phyloP scores from a whole-genome alignment of 192 early-diverging fungal genomes.

The Coemansia pectinata region DNA sequence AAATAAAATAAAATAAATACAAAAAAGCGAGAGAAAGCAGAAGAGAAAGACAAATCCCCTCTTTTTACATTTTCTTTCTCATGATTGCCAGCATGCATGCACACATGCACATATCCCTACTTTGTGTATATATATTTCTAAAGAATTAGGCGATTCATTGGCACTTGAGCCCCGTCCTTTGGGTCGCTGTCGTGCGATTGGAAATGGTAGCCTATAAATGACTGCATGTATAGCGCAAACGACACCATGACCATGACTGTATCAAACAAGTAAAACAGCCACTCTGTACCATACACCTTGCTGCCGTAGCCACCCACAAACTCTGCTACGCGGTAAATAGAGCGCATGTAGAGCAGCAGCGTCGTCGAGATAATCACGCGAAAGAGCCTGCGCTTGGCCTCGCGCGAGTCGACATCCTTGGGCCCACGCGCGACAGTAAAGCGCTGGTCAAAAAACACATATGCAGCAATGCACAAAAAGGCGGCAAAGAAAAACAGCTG shows the following conservation, averaged over 20 bases:
- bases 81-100: background rate
- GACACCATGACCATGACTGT: slow-evolving; percentile 22
- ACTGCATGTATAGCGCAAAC: slow-evolving; percentile 32
- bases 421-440: slow-evolving; percentile 8
- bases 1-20: background rate
- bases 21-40: background rate
- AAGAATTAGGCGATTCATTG: background rate
- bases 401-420: background rate
- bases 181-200: background rate
- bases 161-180: background rate
- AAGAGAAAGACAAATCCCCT: background rate
- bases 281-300: slow-evolving; percentile 29
- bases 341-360: slow-evolving; percentile 18
- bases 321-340: slow-evolving; percentile 32
- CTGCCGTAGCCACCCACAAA: slow-evolving; percentile 18
- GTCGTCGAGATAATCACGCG: slow-evolving; percentile 26
- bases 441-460: background rate
- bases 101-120: background rate
- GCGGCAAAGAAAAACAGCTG: slow-evolving; percentile 21
- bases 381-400: slow-evolving; percentile 16
- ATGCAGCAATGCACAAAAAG: slow-evolving; percentile 14
- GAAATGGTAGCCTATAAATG: slow-evolving; percentile 35
- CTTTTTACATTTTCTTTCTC: background rate
- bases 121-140: background rate
- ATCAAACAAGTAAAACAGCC: slow-evolving; percentile 36